Base-by-base conservation (phyloP, 2,329 filamentous ascomycete genomes). In the Myriangium duriaei region DNA sequence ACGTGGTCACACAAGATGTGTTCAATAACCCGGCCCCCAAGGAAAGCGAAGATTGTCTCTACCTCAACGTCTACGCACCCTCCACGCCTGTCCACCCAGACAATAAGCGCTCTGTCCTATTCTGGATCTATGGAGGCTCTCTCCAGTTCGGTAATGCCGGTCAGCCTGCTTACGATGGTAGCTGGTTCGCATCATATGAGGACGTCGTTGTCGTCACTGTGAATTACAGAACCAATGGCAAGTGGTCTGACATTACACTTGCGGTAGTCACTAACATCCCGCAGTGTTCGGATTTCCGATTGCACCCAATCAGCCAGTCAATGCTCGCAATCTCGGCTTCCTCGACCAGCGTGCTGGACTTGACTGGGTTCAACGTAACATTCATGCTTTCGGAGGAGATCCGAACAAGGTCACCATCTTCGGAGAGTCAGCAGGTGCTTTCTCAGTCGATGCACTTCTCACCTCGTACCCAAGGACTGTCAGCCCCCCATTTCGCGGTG, bases 281-380 rank as follows among this genome's bases (percentile, higher is more conserved):
- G 11, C 17, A 50, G 56, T 58, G n/a, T 64, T 64, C 44, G 61
- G 61, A 9, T 65, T 65, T 47, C 53, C 56, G 46, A 47, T 47
- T 42, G 41, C 58, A 41, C 43, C 60, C 41, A 46, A 60, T 45
- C 40, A 63, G 6, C 57, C 57, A 4, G 16, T 47, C n/a, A 46
- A 41, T 1, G 46, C 46, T 5, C 50, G 49, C 15, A 60, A 60
- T 30, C 45, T 57, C 1, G 58, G 58, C n/a, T 58, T 59, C 35
- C 42, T 58, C 2, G 58, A 61, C 36, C 58, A 61, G 41, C 45
- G 57, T 5, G 43, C 53, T 11, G 58, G 48, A 18, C 46, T 61
- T 6, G 48, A 59, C 10, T 61, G 58, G 58, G 54, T 58, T 2
- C 55, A 59, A 37, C 43, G 48, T 5, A 59, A 60, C 43, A 60